These are phyloP conservation scores for Backusella morwellensis DNA, from an alignment of 192 early-diverging fungal species.

Conservation along the genomic window DNA sequence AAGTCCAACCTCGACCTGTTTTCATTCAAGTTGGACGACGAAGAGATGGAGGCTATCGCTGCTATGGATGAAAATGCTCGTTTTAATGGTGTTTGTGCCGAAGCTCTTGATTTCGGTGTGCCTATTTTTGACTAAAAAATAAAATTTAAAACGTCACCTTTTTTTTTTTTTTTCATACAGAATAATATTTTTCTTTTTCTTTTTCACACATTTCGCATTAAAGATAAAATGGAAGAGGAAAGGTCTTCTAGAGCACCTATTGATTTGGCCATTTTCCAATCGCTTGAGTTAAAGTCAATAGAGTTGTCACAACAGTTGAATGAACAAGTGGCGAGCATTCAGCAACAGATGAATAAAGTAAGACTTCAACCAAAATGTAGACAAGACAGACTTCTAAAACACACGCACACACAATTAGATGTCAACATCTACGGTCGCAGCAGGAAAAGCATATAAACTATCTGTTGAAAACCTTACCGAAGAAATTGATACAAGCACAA, in stretches of 20 bases:
- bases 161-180: too few relatives aligned
- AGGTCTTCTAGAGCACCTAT: background rate
- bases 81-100: slow-evolving; percentile 42
- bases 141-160: background rate
- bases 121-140: slow-evolving; percentile 44
- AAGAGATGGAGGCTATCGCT: slow-evolving; percentile 49
- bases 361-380: background rate
- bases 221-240: background rate
- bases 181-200: too few relatives aligned
- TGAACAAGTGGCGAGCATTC: slow-evolving; percentile 1
- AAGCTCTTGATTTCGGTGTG: slow-evolving; percentile 33
- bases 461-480: slow-evolving; percentile 14
- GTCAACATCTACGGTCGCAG: slow-evolving; percentile 8
- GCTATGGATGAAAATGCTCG: slow-evolving; percentile 39
- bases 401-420: background rate
- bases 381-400: background rate
- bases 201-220: too few relatives aligned
- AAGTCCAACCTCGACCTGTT: slow-evolving; percentile 52
- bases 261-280: slow-evolving; percentile 8
- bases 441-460: slow-evolving; percentile 9
- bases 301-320: slow-evolving; percentile 1
- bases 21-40: slow-evolving; percentile 37
- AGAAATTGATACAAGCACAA: slow-evolving; percentile 14
- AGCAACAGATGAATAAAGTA: slow-evolving; percentile 11
- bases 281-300: background rate